These are phyloP conservation scores for Vanrija sp. DNA, from an alignment of 1,284 basidiomycete species.

Conservation along the genomic window DNA sequence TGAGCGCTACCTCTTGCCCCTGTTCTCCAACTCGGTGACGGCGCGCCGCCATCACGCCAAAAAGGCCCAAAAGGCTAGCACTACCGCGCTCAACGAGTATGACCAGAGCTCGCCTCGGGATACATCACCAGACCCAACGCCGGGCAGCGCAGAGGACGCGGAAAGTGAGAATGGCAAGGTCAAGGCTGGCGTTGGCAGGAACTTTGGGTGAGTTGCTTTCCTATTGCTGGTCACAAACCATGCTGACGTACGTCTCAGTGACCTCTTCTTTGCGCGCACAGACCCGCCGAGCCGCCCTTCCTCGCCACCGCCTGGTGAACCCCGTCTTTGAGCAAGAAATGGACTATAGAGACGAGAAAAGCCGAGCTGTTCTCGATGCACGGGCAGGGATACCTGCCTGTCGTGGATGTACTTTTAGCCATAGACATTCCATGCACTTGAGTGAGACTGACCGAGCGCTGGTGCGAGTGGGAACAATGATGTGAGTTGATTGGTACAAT, in stretches of 20 bases:
- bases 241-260: too few relatives aligned
- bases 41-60: conserved; percentile 81
- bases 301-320: neutral
- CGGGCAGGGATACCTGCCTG: too few relatives aligned
- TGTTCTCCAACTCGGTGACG: conserved; percentile 92
- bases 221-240: too few relatives aligned
- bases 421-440: neutral
- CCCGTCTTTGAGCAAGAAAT: neutral
- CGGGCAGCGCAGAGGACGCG: conserved; percentile 15
- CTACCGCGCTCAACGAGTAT: too few relatives aligned
- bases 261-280: neutral
- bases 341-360: neutral
- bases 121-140: too few relatives aligned
- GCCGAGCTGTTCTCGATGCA: neutral
- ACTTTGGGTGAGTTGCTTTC: conserved; percentile 41
- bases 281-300: neutral
- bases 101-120: too few relatives aligned
- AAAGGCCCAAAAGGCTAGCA: conserved; percentile 51
- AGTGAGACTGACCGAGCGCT: neutral
- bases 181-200: conserved; percentile 32
- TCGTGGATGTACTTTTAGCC: neutral
- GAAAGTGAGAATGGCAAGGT: conserved; percentile 49
- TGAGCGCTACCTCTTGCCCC: conserved; percentile 86
- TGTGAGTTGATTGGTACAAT: too few relatives aligned
- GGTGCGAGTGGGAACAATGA: too few relatives aligned